Conservation (phyloP, 2,329 filamentous ascomycete species). For the Lasiodiplodia gonubiensis region DNA sequence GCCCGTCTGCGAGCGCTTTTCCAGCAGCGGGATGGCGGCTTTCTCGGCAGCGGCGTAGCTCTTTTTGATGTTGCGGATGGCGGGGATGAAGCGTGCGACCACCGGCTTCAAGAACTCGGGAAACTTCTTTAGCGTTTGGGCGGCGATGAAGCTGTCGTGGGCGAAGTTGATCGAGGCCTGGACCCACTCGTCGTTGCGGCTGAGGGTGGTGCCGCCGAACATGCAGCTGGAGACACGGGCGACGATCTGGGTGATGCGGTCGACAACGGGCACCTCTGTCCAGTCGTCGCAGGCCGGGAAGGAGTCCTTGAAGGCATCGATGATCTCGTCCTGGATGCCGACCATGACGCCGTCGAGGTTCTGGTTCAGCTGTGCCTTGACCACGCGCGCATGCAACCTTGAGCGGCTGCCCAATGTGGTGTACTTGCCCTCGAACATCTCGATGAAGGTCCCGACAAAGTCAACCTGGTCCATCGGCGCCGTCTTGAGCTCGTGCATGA, state of each 20-base stretch:
- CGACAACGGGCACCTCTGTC: conserved; percentile 43
- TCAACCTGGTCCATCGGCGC: conserved; percentile 42
- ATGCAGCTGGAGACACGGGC: conserved; percentile 55
- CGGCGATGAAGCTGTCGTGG: conserved; percentile 24
- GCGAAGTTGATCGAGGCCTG: conserved; percentile 57
- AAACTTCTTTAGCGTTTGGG: conserved; percentile 8
- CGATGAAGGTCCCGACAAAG: conserved; percentile 37
- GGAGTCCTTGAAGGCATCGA: conserved; percentile 37
- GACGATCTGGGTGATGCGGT: conserved; percentile 53
- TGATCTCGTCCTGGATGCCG: conserved; percentile 39
- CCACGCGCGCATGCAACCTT: conserved; percentile 31
- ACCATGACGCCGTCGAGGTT: conserved; percentile 41
- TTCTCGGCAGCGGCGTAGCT: conserved; percentile 28
- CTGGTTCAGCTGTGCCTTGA: conserved; percentile 43
- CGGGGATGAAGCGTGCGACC: conserved; percentile 7
- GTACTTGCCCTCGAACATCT: conserved; percentile 32
- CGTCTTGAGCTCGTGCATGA: conserved; percentile 42
- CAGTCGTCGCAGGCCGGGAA: conserved; percentile 46
- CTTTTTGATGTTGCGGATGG: conserved; percentile 22
- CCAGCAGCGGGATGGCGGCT: conserved; percentile 30
- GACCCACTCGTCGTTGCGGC: conserved; percentile 53
- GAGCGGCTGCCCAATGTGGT: background rate
- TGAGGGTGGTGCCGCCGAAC: conserved; percentile 56
- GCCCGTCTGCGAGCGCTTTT: conserved; percentile 7
- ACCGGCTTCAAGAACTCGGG: conserved; percentile 12